Conservation (phyloP, 331 rosid genomes). For the Rhamnella rubrinervis region DNA sequence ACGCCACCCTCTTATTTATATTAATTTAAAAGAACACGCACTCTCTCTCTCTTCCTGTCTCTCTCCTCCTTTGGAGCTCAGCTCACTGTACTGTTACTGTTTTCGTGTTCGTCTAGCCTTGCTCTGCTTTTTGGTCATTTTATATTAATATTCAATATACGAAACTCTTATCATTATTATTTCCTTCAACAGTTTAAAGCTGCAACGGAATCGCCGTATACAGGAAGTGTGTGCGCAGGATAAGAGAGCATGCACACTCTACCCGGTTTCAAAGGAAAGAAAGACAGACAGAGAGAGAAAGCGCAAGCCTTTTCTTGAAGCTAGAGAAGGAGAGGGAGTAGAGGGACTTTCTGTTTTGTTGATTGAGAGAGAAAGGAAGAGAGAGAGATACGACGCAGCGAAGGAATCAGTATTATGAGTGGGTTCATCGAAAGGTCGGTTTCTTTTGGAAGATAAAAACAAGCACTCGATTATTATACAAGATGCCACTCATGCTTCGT, state of each 20-base stretch:
- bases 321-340: conserved; percentile 12
- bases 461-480: conserved; percentile 41
- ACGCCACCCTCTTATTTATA: neutral
- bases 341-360: conserved; percentile 10
- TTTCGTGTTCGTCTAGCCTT: conserved; percentile 53
- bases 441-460: conserved; percentile 57
- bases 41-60: neutral
- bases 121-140: conserved; percentile 31
- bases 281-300: conserved; percentile 1
- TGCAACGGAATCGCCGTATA: conserved; percentile 47
- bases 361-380: conserved; percentile 18
- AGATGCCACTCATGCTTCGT: conserved; percentile 55
- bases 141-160: conserved; percentile 15
- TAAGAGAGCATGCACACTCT: conserved; percentile 70
- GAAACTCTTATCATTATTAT: neutral
- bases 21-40: neutral
- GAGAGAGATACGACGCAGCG: conserved; percentile 6
- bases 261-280: conserved; percentile 35
- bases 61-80: neutral
- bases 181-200: conserved; percentile 57
- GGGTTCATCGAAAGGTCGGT: conserved; percentile 77
- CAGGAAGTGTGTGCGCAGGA: conserved; percentile 55
- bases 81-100: conserved; percentile 37
- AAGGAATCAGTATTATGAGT: conserved; percentile 28
- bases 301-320: neutral